Conservation (phyloP, 169 alveolate species). For the Miamiensis avidus region DNA sequence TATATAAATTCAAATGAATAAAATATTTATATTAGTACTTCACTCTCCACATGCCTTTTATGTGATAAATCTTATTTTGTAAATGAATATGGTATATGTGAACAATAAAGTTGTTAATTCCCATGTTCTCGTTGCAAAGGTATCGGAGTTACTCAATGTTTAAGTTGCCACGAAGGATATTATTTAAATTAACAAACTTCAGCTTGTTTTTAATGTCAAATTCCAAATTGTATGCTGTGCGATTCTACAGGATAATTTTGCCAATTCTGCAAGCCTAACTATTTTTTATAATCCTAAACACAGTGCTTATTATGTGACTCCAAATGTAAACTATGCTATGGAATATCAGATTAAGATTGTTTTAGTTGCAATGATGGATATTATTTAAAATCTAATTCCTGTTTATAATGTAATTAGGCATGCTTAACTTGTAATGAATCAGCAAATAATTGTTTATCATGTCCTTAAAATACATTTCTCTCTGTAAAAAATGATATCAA, state of each 20-base stretch:
- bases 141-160: background rate
- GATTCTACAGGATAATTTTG: background rate
- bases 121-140: background rate
- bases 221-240: background rate
- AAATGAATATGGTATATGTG: background rate
- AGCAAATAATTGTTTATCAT: background rate
- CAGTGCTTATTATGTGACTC: background rate
- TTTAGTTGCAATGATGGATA: slow-evolving; percentile 4
- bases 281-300: background rate
- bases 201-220: background rate
- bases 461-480: background rate
- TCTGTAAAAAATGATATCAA: background rate
- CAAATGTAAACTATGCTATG: background rate
- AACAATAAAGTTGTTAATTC: background rate
- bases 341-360: background rate
- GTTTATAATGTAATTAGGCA: background rate
- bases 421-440: background rate
- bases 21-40: no score
- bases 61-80: background rate
- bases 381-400: background rate
- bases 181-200: background rate
- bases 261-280: background rate
- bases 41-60: background rate
- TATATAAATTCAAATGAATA: no score
- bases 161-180: background rate